Base-by-base conservation (phyloP, 495 filamentous ascomycete genomes). In the Neurospora sp. region DNA sequence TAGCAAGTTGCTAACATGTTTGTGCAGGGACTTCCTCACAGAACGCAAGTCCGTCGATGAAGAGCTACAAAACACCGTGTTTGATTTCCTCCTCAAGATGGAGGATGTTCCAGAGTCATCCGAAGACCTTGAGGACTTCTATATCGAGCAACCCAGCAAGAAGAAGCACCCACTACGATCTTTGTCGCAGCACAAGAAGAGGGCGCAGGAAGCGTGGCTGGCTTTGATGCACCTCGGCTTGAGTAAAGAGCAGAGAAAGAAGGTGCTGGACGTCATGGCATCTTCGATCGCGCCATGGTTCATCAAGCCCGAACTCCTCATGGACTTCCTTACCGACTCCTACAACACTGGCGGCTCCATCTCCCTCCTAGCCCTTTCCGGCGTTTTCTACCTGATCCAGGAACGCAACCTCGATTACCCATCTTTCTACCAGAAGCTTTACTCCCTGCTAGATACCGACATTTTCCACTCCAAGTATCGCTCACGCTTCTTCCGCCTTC, bases 321-420 rank as follows among this genome's bases (percentile, higher is more conserved):
- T 98, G 90, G 96, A 99, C 83, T 98, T 98, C 82, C 82, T 99
- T 44, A 97, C 94, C 3, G 94, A 97, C 81, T 94, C 90, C 18
- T 98, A 95, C 82, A 88, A 97, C 75, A 80, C 88, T 20, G 94
- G 96, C 69, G 96, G 96, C 71, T 90, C 92, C 6, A 92, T 87
- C 9, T 93, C 96, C 5, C 88, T 98, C 4, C 86, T 97, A 35
- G 94, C 96, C 3, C 86, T 99, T 0, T 96, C 94, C 6, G 95
- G 96, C 45, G 89, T 99, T 27, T 99, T 97, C 84, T 94, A 97
- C 78, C 89, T 99, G 45, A 97, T 98, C 71, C 90, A 92, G 75
- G 89, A 92, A 76, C 92, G 92, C 75, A 98, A 99, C 79, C 87
- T 99, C 42, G 96, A 98, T 82, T 98, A 98, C 82, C 96, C 96